phyloP scores from a whole-genome alignment of 2,329 filamentous ascomycete species.

The Aspergillus ochraceus region DNA sequence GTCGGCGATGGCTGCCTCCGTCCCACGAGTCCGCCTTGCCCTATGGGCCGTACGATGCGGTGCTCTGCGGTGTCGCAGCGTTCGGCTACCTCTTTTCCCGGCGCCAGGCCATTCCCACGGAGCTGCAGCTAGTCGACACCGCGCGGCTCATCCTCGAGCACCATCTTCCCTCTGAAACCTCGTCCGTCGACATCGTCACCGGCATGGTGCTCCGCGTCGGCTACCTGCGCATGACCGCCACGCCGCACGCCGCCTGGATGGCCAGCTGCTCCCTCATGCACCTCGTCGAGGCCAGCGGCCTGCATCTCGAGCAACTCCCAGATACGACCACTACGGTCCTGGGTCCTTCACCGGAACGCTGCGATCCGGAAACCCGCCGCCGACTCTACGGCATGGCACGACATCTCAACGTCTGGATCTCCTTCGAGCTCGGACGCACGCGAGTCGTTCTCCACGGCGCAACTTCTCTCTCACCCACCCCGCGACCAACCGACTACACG shows the following conservation, averaged over 20 bases:
- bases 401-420: conserved; percentile 61
- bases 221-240: conserved; percentile 55
- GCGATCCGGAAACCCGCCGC: conserved; percentile 40
- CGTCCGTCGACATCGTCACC: conserved; percentile 32
- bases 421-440: conserved; percentile 59
- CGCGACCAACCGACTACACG: conserved; percentile 44
- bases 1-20: conserved; percentile 30
- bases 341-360: conserved; percentile 13
- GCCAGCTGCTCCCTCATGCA: conserved; percentile 60
- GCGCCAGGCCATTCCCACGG: conserved; percentile 40
- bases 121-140: conserved; percentile 49
- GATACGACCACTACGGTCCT: conserved; percentile 11
- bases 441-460: conserved; percentile 52
- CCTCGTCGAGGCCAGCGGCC: conserved; percentile 54
- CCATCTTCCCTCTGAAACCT: conserved; percentile 25
- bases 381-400: conserved; percentile 54
- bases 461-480: conserved; percentile 42
- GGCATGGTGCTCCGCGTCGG: conserved; percentile 55
- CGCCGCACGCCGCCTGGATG: conserved; percentile 56
- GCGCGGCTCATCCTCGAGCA: conserved; percentile 51
- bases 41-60: conserved; percentile 44
- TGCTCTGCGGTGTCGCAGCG: conserved; percentile 58
- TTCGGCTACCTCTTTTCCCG: conserved; percentile 55
- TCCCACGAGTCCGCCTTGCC: conserved; percentile 15
- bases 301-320: conserved; percentile 30